These are phyloP conservation scores for Silene coronaria DNA, from an alignment of 179 eudicot genomes.

Conservation along the genomic window DNA sequence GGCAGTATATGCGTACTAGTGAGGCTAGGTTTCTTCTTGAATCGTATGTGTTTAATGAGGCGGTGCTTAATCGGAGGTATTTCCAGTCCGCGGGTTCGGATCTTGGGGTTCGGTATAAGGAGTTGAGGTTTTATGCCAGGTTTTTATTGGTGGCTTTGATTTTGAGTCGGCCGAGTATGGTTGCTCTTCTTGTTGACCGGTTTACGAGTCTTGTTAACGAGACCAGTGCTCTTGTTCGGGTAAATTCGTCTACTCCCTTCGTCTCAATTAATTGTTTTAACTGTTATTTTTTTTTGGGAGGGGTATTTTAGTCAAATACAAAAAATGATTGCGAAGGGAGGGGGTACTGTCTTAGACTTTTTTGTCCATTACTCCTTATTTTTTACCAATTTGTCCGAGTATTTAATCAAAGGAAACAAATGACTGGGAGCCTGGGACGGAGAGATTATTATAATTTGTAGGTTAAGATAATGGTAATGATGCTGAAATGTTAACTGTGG, in stretches of 20 bases:
- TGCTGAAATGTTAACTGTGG: neutral
- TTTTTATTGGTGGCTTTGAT: constrained; percentile 66
- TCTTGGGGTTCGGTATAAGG: constrained; percentile 61
- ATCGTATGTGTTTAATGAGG: constrained; percentile 78
- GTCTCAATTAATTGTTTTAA: neutral
- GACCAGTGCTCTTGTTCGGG: constrained; percentile 47
- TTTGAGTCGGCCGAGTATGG: constrained; percentile 53
- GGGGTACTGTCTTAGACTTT: no score
- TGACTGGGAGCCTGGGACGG: no score
- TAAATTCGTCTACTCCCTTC: constrained; percentile 17
- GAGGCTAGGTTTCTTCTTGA: constrained; percentile 76
- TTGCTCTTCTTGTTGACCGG: constrained; percentile 45
- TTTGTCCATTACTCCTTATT: no score
- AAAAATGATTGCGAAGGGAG: neutral
- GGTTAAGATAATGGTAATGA: neutral
- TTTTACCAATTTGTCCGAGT: no score
- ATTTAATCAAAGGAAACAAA: no score
- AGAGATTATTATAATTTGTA: neutral
- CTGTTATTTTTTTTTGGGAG: neutral
- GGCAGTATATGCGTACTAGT: constrained; percentile 79
- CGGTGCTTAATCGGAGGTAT: constrained; percentile 57
- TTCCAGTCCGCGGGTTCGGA: constrained; percentile 47
- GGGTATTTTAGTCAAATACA: neutral
- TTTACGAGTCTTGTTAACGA: constrained; percentile 59
- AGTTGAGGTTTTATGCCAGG: constrained; percentile 83